These are phyloP conservation scores for Melanogaster broomeanus DNA, from an alignment of 768 basidiomycete genomes.

Conservation along the genomic window DNA sequence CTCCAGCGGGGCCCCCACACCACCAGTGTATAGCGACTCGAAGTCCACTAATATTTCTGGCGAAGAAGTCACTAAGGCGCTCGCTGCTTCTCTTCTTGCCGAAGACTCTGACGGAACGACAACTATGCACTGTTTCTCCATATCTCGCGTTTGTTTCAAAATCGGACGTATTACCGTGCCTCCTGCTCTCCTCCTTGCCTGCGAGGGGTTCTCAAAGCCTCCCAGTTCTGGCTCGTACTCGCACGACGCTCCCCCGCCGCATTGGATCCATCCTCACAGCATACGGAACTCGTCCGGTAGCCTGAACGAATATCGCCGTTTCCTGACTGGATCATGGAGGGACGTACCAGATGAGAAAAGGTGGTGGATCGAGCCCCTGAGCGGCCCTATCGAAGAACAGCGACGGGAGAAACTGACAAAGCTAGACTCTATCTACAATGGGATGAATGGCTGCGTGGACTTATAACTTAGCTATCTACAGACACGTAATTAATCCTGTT, in stretches of 20 bases:
- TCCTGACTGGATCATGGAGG: constrained; percentile 62
- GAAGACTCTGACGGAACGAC: constrained; percentile 43
- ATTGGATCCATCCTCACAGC: constrained; percentile 9
- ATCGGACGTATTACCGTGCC: constrained; percentile 70
- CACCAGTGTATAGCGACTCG: neutral
- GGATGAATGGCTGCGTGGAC: constrained; percentile 3
- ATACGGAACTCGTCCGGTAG: constrained; percentile 11
- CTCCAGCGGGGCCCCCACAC: neutral
- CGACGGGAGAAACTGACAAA: constrained; percentile 11
- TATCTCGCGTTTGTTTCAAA: constrained; percentile 70
- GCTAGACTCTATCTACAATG: constrained; percentile 7
- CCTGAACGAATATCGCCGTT: constrained; percentile 38
- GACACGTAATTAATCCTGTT: too few relatives aligned
- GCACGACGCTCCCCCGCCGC: constrained; percentile 8
- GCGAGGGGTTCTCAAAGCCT: constrained; percentile 49
- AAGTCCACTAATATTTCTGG: neutral
- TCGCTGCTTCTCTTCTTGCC: neutral
- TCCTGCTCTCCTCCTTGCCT: constrained; percentile 57
- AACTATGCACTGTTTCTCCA: constrained; percentile 54
- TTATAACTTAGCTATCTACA: neutral
- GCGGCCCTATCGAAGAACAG: constrained; percentile 41
- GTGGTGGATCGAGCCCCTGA: constrained; percentile 66
- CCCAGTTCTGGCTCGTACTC: constrained; percentile 13
- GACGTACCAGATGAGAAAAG: constrained; percentile 53
- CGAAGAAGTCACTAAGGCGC: neutral